Base-by-base conservation (phyloP, 345 rosid genomes). In the Dipteronia sinensis region DNA sequence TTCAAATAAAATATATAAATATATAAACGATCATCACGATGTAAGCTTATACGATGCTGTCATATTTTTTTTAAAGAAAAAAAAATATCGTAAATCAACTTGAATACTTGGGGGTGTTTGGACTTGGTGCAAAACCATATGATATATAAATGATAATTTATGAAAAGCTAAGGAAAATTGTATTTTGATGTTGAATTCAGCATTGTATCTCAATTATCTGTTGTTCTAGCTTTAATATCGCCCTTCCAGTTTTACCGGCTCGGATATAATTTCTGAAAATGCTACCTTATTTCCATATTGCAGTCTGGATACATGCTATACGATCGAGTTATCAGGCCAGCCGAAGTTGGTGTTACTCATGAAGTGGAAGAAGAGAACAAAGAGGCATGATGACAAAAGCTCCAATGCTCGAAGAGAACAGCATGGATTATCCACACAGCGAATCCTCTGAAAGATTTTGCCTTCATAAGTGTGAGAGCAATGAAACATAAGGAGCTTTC, bases 311-410 rank as follows among this genome's bases (percentile, higher is more conserved):
- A 91, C 84, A 77, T 83, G 69, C 88, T 96, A 20, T 79, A 87
- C 12, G 98, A 94, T 59, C 86, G 98, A 78, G 93, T 93, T 44
- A 88, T 97, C 77, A 89, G 98, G 69, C 98, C 99, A 23, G 99
- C 98, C 0, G 97, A 97, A 78, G 98, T 97, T 17, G 97, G 99
- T 47, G 99, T 96, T 42, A 94, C 97, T 71, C 87, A 80, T 62
- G 87, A 77, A 0, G 86, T 64, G 66, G 92, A 87, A 72, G 84
- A 82, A 1, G 78, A 75, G 74, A 77, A 65, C n/a, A 69, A 73
- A 9, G 81, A 82, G 72, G 83, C 88, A 64, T 86, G 83, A 86
- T 68, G 80, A 67, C 46, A 55, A 31, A 62, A 71, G 56, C 79
- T 19, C 16, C 19, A 3, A 6, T 3, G 49, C 27, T 19, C 42